These are phyloP conservation scores for Viola odorata DNA, from an alignment of 345 rosid genomes.

Conservation along the genomic window DNA sequence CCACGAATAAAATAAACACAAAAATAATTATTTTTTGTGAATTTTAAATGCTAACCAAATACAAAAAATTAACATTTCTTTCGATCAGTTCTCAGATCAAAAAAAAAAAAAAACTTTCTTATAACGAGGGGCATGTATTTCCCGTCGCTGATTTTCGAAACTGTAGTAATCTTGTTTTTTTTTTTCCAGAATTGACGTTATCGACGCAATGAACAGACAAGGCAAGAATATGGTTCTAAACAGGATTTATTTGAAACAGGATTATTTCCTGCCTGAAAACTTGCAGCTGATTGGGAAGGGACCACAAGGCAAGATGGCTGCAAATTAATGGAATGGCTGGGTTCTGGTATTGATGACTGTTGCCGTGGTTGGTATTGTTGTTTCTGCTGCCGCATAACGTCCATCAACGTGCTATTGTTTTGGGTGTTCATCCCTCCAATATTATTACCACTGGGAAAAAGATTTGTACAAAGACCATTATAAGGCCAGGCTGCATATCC, in stretches of 20 bases:
- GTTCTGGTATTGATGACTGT: conserved; percentile 33
- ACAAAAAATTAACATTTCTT: too few species aligned
- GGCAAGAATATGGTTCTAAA: too few species aligned
- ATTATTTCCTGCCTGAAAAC: conserved; percentile 35
- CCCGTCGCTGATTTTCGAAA: too few species aligned
- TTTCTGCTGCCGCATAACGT: conserved; percentile 38
- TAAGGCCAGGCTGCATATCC: conserved; percentile 47
- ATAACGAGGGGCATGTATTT: too few species aligned
- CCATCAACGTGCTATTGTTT: conserved; percentile 32
- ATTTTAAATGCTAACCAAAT: too few species aligned
- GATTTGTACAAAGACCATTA: conserved; percentile 20
- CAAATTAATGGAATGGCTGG: conserved; percentile 38
- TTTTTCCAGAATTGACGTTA: too few species aligned
- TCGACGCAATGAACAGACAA: too few species aligned
- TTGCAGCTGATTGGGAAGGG: conserved; percentile 42
- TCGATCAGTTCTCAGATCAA: too few species aligned
- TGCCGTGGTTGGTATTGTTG: conserved; percentile 27
- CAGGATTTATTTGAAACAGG: conserved; percentile 38
- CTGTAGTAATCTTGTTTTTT: too few species aligned
- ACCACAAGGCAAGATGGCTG: conserved; percentile 61
- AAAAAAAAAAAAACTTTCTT: too few species aligned
- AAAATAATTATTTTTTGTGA: too few species aligned
- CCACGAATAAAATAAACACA: too few species aligned
- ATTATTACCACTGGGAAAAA: conserved; percentile 24
- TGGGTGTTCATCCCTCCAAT: conserved; percentile 33